Evolutionary conservation across 2,329 filamentous ascomycete species (phyloP).

Genomic region (Sarocladium oryzae): DNA sequence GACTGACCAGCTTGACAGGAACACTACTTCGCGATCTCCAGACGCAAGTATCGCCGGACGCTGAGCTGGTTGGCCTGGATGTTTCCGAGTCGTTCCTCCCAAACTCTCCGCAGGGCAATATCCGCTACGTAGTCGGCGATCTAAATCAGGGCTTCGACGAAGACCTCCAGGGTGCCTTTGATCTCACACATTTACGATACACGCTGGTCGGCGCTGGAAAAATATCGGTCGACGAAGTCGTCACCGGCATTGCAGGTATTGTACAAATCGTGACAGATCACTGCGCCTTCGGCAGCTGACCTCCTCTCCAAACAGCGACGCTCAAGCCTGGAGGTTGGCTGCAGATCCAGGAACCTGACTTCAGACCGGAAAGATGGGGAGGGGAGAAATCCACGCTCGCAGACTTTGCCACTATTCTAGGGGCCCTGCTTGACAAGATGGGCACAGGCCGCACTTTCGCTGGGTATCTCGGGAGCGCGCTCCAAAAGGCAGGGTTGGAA

Average conservation of each 20-base stretch:
- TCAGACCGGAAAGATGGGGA: not conserved
- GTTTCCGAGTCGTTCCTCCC: constrained; percentile 12
- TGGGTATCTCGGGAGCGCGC: not conserved
- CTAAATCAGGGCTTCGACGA: constrained; percentile 9
- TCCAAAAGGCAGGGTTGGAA: constrained; percentile 10
- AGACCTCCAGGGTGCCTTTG: constrained; percentile 8
- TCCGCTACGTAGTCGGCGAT: constrained; percentile 12
- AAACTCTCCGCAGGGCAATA: constrained; percentile 11
- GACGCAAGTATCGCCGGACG: constrained; percentile 12
- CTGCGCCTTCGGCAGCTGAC: not conserved
- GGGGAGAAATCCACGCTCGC: constrained; percentile 1
- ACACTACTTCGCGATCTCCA: constrained; percentile 14
- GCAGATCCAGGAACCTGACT: constrained; percentile 11
- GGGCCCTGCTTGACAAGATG: constrained; percentile 9
- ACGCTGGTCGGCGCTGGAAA: constrained; percentile 9
- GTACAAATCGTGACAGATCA: not conserved
- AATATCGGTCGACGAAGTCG: constrained; percentile 9
- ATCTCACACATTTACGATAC: constrained; percentile 12
- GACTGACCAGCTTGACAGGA: too few species aligned
- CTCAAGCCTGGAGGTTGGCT: constrained; percentile 13
- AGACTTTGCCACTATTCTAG: constrained; percentile 9
- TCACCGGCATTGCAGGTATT: constrained; percentile 10
- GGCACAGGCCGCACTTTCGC: constrained; percentile 9
- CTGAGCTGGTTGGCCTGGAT: constrained; percentile 13
- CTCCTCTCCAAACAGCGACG: not conserved